Base-by-base conservation (phyloP, 108 stramenopile genomes). In the Pseudonitzschia delicatissima region DNA sequence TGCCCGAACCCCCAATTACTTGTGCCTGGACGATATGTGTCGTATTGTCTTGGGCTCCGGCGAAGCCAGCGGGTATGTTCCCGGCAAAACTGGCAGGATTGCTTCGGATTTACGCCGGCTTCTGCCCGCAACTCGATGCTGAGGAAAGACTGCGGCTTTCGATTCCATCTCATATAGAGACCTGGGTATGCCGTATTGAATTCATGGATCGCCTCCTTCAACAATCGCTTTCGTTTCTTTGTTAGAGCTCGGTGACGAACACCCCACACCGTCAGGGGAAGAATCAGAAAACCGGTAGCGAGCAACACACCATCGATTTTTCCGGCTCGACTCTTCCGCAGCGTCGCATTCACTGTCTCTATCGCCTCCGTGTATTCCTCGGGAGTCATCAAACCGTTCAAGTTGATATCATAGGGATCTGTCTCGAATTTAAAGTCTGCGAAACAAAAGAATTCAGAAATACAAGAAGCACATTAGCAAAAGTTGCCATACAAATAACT, bases 191-290 rank as follows among this genome's bases (percentile, higher is more conserved):
- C 72, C 15, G 33, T 66, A 74, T 90, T 84, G 62, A 90, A 90
- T 27, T 87, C 86, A 17, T 67, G 61, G 34, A 90, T 85, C 11
- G 57, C 84, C 39, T 68, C 45, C 20, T 80, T 47, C 53, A 90
- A 65, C 53, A 85, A 57, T 26, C 39, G 53, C 37, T 79, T 77
- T 13, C 78, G 78, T 45, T 51, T 66, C 51, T 82, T 79, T n/a
- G 67, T 78, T 63, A 84, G 84, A 52, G 23, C 64, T 0, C 69
- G 44, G 48, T 86, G 86, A 8, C 89, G 77, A 18, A 79, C 74
- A 23, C 86, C 89, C 89, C 86, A 90, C 8, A 90, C 1, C 9
- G 78, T 84, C 68, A 90, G 57, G 17, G 89, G 89, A 6, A 90
- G 60, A 49, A 90, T 26, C 4, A 87, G 47, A 18, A 76, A 73